These are phyloP conservation scores for Leptoxyphium fumago DNA, from an alignment of 2,329 filamentous ascomycete genomes.

Conservation along the genomic window DNA sequence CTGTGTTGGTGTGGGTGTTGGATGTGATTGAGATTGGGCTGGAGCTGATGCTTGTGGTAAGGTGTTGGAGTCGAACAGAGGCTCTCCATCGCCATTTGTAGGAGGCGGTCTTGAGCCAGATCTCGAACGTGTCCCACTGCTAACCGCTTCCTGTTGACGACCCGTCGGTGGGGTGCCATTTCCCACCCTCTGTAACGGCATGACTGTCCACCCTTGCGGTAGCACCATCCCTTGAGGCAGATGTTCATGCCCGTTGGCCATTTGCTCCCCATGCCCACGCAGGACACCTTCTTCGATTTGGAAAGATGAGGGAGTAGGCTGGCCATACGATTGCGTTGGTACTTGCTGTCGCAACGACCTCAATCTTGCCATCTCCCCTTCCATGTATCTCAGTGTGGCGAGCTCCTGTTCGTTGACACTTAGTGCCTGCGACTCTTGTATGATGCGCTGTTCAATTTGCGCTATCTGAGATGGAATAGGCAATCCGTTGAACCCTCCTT, in stretches of 20 bases:
- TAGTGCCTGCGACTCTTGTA: slow-evolving; percentile 50
- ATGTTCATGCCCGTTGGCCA: slow-evolving; percentile 29
- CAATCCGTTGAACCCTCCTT: slow-evolving; percentile 1
- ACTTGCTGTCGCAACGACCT: slow-evolving; percentile 25
- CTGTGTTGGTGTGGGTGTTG: neutral
- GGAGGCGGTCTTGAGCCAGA: slow-evolving; percentile 3
- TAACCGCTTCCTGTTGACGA: neutral
- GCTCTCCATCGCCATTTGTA: slow-evolving; percentile 15
- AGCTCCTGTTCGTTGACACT: slow-evolving; percentile 53
- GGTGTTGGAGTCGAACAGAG: slow-evolving; percentile 13
- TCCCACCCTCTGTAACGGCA: slow-evolving; percentile 28
- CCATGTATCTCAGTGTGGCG: slow-evolving; percentile 50
- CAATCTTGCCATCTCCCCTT: slow-evolving; percentile 52
- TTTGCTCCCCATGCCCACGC: slow-evolving; percentile 15
- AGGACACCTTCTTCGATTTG: neutral
- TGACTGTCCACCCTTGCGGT: slow-evolving; percentile 38
- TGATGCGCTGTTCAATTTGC: slow-evolving; percentile 53
- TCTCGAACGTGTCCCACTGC: neutral
- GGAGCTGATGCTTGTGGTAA: neutral
- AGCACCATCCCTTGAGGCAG: slow-evolving; percentile 37
- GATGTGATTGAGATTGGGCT: neutral
- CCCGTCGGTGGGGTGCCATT: neutral
- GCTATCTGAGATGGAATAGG: slow-evolving; percentile 46
- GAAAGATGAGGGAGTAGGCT: neutral
- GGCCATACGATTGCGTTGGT: neutral